These are phyloP conservation scores for Flaveria brownii DNA, from an alignment of 129 eudicot species.

Conservation along the genomic window DNA sequence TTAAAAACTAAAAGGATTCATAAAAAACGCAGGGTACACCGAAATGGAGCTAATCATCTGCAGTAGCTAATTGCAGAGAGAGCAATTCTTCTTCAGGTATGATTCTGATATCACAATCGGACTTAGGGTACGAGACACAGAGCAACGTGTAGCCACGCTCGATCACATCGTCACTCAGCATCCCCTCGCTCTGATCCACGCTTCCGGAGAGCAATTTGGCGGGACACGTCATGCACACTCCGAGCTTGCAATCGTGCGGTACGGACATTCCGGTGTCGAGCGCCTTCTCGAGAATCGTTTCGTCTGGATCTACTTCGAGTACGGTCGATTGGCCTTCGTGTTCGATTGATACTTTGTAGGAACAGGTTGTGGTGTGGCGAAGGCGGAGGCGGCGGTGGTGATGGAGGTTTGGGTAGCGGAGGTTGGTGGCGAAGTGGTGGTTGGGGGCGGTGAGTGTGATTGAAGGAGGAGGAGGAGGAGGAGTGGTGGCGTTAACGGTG, in stretches of 20 bases:
- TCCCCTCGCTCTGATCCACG: constrained; percentile 90
- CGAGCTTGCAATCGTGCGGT: constrained; percentile 87
- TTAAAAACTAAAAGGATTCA: too few relatives aligned
- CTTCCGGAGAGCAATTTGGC: constrained; percentile 59
- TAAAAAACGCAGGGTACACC: not conserved
- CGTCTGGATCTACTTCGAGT: constrained; percentile 79
- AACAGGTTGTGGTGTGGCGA: constrained; percentile 22
- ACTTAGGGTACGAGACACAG: constrained; percentile 76
- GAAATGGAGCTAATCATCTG: constrained; percentile 55
- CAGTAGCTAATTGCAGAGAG: constrained; percentile 88
- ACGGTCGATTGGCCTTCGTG: constrained; percentile 60
- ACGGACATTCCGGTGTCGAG: constrained; percentile 57
- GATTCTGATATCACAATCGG: constrained; percentile 70
- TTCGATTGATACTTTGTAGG: constrained; percentile 73
- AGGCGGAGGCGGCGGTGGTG: constrained; percentile 14
- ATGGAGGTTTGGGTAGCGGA: constrained; percentile 33
- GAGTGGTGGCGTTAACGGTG: constrained; percentile 33
- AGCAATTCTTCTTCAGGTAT: constrained; percentile 93
- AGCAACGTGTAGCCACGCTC: constrained; percentile 77
- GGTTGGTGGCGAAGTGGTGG: constrained; percentile 32
- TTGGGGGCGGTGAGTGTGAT: constrained; percentile 35
- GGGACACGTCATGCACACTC: constrained; percentile 98
- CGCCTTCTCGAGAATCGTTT: constrained; percentile 75
- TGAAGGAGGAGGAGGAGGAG: constrained; percentile 26
- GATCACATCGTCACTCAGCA: constrained; percentile 92